Evolutionary conservation across 176 grass and related monocot genomes (phyloP).

Genomic region (Raddia guianensis): DNA sequence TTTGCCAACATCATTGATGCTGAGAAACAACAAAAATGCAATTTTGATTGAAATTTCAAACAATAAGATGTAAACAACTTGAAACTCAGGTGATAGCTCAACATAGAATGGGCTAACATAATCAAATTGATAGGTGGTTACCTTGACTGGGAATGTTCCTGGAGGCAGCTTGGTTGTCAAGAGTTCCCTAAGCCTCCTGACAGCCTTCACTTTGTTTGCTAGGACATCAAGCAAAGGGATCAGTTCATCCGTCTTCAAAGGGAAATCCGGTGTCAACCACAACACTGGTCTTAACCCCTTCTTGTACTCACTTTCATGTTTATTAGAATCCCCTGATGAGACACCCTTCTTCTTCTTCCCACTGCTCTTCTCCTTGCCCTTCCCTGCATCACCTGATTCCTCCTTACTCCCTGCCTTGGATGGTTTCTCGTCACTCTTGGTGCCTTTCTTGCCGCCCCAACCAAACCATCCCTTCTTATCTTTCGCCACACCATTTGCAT

Average conservation of each 20-base stretch:
- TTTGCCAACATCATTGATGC: neutral
- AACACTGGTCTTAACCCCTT: constrained; percentile 89
- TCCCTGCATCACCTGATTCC: constrained; percentile 53
- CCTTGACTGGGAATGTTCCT: constrained; percentile 97
- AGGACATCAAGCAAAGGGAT: constrained; percentile 92
- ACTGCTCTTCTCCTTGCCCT: constrained; percentile 81
- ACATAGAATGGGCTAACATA: neutral
- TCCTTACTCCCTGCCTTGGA: constrained; percentile 54
- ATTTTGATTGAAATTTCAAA: constrained; percentile 15
- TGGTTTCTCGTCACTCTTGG: constrained; percentile 60
- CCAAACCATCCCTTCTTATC: constrained; percentile 95
- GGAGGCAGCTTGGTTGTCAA: constrained; percentile 87
- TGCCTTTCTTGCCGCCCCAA: constrained; percentile 70
- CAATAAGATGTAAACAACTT: neutral
- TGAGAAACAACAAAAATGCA: constrained; percentile 26
- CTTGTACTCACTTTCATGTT: constrained; percentile 88
- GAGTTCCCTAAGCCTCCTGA: constrained; percentile 93
- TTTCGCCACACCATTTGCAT: constrained; percentile 49
- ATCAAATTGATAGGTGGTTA: constrained; percentile 36
- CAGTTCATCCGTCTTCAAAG: constrained; percentile 92
- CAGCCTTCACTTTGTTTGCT: constrained; percentile 97
- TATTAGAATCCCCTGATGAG: constrained; percentile 47
- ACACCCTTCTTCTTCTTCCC: constrained; percentile 87
- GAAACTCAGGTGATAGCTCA: neutral
- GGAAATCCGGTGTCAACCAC: constrained; percentile 91